Base-by-base conservation (phyloP, 805 yeast genomes). In the Saccharomyces jurei region DNA sequence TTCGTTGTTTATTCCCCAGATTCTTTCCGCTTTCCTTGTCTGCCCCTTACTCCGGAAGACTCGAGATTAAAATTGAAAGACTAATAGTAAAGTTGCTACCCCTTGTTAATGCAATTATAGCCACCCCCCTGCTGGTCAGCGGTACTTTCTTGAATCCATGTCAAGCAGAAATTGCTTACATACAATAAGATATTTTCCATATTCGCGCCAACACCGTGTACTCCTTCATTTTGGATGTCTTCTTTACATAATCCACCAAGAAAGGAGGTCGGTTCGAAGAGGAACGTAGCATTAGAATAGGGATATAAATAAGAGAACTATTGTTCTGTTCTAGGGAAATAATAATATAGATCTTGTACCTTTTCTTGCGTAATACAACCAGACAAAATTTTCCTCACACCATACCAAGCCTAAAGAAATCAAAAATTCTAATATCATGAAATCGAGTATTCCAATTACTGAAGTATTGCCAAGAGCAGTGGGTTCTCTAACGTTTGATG, bases 401-500 rank as follows among this genome's bases (percentile, higher is more conserved):
- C 9, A 36, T 17, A 36, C 9, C 44, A 8, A 21, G 10, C 36
- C 9, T 17, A 36, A 17, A 36, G 17, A 36, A 36, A 6, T 17
- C 25, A 36, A 36, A 36, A 5, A 36, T 36, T 11, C 8, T 17
- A 17, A 36, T 36, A 36, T 17, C 44, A 36, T 36, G 44, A 36
- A n/a, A 3, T 36, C 44, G 8, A 36, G 25, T 9, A 21, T 21
- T 17, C 44, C 25, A 48, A 28, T 48, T 10, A 13, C 29, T 17
- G 41, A 29, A 50, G 13, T 55, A 17, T 4, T 32, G n/a, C 63
- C 68, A 26, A 61, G 60, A 25, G 64, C 70, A 6, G 55, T 62
- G 8, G 71, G 71, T 21, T 59, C 63, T 46, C 51, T 64, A 48
- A 63, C 66, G 3, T 64, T 66, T 49, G 70, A 67, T 51, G 60